Percentiles rank a stretch among this genome's conserved stretches.
These are phyloP conservation scores for Lepiota venenata DNA, from an alignment of 768 basidiomycete species.

Conservation along the genomic window DNA sequence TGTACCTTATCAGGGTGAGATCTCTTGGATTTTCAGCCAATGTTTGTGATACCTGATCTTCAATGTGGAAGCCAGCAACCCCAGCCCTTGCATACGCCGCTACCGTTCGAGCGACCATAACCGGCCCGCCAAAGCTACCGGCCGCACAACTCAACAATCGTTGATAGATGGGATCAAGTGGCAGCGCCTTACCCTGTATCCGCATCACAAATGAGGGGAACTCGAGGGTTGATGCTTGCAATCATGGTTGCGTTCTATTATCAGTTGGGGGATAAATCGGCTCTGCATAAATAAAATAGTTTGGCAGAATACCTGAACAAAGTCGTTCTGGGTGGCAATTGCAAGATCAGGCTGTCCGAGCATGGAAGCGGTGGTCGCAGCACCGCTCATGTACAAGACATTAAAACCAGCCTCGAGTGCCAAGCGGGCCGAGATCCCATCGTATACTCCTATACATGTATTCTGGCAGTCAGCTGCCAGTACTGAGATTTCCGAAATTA, in stretches of 20 bases:
- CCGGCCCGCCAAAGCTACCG: slow-evolving; percentile 47
- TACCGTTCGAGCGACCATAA: slow-evolving; percentile 52
- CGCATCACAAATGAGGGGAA: slow-evolving; percentile 53
- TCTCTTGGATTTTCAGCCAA: background rate
- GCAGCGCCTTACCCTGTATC: slow-evolving; percentile 44
- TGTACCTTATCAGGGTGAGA: slow-evolving; percentile 20
- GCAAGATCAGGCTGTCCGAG: slow-evolving; percentile 54
- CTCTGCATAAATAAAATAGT: background rate
- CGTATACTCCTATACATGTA: slow-evolving; percentile 37
- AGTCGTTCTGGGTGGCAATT: slow-evolving; percentile 53
- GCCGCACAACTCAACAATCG: too few species aligned
- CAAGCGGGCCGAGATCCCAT: slow-evolving; percentile 49
- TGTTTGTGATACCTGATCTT: slow-evolving; percentile 41
- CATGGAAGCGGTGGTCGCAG: slow-evolving; percentile 49
- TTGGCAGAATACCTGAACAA: slow-evolving; percentile 33
- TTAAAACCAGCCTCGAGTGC: slow-evolving; percentile 50
- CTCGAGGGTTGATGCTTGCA: slow-evolving; percentile 40
- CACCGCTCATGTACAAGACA: slow-evolving; percentile 50
- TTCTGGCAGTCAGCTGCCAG: background rate
- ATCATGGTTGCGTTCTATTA: slow-evolving; percentile 44
- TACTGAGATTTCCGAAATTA: background rate
- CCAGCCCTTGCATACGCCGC: slow-evolving; percentile 46
- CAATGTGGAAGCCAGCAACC: slow-evolving; percentile 51
- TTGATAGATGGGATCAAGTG: background rate
- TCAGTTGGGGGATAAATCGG: background rate